A percentile compares a stretch with the other conserved stretches of the same genome.
These are phyloP conservation scores for Colletotrichum sp. DNA, from an alignment of 2,329 filamentous ascomycete genomes.

Conservation along the genomic window DNA sequence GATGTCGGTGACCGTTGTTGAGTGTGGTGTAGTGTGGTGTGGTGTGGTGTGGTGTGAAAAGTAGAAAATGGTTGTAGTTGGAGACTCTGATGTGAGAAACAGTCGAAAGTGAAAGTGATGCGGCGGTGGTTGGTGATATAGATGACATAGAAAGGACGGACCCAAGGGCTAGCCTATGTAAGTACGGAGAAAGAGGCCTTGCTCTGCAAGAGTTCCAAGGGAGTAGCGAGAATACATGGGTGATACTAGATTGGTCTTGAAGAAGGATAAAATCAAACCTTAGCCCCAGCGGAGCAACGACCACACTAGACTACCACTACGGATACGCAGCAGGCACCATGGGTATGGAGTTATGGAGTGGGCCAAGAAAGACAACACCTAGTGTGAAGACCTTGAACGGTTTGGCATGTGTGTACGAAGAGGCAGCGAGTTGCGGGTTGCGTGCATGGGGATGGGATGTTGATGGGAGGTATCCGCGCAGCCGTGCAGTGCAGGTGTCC, in stretches of 20 bases:
- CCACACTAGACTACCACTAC: conserved; percentile 14
- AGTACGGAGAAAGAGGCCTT: conserved; percentile 25
- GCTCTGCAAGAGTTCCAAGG: conserved; percentile 29
- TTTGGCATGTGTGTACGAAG: conserved; percentile 28
- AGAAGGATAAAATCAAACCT: conserved; percentile 40
- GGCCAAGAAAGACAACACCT: conserved; percentile 31
- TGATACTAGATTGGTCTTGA: conserved; percentile 34
- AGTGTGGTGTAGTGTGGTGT: neutral
- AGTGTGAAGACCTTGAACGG: conserved; percentile 22
- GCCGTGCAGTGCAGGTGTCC: conserved; percentile 6
- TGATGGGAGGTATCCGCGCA: conserved; percentile 17
- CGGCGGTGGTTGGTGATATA: conserved; percentile 13
- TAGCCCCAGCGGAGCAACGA: conserved; percentile 35
- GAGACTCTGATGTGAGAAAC: neutral
- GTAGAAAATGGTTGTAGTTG: neutral
- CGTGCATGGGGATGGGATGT: conserved; percentile 30
- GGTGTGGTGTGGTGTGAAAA: neutral
- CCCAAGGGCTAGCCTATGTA: conserved; percentile 30
- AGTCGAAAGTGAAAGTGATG: neutral
- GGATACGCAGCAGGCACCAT: conserved; percentile 25
- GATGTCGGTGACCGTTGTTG: neutral
- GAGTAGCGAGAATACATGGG: conserved; percentile 35
- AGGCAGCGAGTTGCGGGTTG: conserved; percentile 36
- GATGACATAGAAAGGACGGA: conserved; percentile 16
- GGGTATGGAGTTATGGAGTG: conserved; percentile 42